These are phyloP conservation scores for Trebouxia sp. DNA, from an alignment of 139 green algal genomes.

Conservation along the genomic window DNA sequence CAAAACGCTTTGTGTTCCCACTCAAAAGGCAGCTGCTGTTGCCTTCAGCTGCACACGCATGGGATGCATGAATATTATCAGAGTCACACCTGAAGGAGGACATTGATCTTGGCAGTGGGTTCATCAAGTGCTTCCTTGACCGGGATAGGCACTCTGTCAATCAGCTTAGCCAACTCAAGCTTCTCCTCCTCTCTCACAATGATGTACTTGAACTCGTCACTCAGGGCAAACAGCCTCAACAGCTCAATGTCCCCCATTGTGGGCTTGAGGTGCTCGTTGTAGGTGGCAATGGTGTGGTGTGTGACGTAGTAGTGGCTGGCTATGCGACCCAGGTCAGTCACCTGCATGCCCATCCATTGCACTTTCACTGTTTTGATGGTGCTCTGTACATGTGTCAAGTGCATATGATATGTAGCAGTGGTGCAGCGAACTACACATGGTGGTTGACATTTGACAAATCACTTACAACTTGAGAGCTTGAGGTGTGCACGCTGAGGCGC, in stretches of 20 bases:
- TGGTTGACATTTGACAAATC: too few species aligned
- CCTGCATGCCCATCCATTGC: conserved; percentile 46
- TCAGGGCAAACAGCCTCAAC: conserved; percentile 85
- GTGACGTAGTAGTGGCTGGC: conserved; percentile 98
- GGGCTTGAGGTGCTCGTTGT: conserved; percentile 96
- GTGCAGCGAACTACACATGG: too few species aligned
- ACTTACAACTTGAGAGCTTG: too few species aligned
- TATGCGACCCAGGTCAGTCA: conserved; percentile 93
- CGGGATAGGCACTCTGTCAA: conserved; percentile 97
- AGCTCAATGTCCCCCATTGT: conserved; percentile 99
- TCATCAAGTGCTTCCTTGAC: conserved; percentile 98
- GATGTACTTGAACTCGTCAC: conserved; percentile 54
- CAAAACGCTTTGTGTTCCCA: too few species aligned
- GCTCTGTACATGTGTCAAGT: too few species aligned
- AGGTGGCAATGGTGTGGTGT: conserved; percentile 91
- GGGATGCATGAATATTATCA: too few species aligned
- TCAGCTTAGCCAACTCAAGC: conserved; percentile 96
- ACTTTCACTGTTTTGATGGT: not conserved
- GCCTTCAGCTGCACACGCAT: not conserved
- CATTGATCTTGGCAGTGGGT: conserved; percentile 96
- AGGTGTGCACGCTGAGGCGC: too few species aligned
- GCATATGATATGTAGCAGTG: too few species aligned
- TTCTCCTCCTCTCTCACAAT: conserved; percentile 98
- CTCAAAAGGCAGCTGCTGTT: conserved; percentile 1
- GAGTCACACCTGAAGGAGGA: conserved; percentile 87